phyloP scores from a whole-genome alignment of 257 asterid species.

The Fraxinus anomala region DNA sequence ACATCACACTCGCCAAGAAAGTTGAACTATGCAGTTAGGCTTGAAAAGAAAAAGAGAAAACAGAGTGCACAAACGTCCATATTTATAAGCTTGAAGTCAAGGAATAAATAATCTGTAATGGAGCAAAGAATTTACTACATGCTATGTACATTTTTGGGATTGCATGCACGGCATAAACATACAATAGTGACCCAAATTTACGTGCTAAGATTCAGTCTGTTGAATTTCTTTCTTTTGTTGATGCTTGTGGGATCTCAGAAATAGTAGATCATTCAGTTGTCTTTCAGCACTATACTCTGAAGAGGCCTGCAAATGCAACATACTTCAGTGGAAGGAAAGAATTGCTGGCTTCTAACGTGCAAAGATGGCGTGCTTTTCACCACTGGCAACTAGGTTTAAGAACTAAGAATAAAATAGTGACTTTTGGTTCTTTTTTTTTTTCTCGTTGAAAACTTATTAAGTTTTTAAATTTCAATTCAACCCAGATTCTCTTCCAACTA shows the following conservation, averaged over 20 bases:
- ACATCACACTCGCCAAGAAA: conserved; percentile 12
- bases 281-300: conserved; percentile 94
- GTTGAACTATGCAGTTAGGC: background rate
- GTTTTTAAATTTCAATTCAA: background rate
- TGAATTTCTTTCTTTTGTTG: conserved; percentile 76
- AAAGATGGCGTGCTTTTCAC: too few relatives aligned
- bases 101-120: conserved; percentile 34
- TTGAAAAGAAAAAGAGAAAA: background rate
- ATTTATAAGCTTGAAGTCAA: conserved; percentile 25
- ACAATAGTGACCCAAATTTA: conserved; percentile 22
- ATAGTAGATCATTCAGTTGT: conserved; percentile 71
- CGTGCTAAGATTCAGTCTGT: conserved; percentile 64
- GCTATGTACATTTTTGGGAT: conserved; percentile 37
- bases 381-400: background rate
- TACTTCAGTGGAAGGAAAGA: conserved; percentile 18
- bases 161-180: conserved; percentile 27
- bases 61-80: conserved; percentile 14
- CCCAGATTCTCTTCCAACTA: background rate
- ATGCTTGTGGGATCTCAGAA: conserved; percentile 67
- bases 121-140: conserved; percentile 32
- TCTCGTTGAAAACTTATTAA: background rate
- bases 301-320: conserved; percentile 63
- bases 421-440: background rate
- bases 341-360: too few relatives aligned
- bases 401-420: background rate